Percentiles rank a stretch among this genome's conserved stretches.
phyloP scores from a whole-genome alignment of 345 rosid species.

The Mangifera indica region DNA sequence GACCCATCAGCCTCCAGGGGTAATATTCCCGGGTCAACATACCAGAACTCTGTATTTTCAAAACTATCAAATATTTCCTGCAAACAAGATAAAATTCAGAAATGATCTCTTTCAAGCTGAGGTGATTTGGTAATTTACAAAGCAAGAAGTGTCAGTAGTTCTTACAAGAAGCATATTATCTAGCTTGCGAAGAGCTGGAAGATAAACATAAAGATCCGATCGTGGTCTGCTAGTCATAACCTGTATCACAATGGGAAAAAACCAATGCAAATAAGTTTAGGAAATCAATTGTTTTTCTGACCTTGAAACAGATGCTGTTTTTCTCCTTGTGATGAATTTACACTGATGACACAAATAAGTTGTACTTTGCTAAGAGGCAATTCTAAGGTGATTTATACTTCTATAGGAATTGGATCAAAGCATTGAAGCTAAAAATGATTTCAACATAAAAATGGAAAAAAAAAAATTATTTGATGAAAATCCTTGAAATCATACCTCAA shows the following conservation, averaged over 20 bases:
- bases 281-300: not conserved
- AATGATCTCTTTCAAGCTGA: not conserved
- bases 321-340: not conserved
- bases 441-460: no score
- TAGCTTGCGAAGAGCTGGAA: slow-evolving; percentile 88
- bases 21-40: slow-evolving; percentile 87
- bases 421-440: slow-evolving; percentile 6
- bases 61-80: slow-evolving; percentile 94
- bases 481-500: slow-evolving; percentile 56
- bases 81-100: slow-evolving; percentile 20
- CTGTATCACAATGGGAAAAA: slow-evolving; percentile 42
- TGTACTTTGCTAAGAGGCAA: not conserved
- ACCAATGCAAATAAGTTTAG: slow-evolving; percentile 5
- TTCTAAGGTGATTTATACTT: not conserved
- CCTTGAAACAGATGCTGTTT: no score
- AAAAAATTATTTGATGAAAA: not conserved
- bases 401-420: not conserved
- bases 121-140: slow-evolving; percentile 10
- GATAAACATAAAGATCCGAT: slow-evolving; percentile 82
- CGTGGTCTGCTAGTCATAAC: slow-evolving; percentile 96
- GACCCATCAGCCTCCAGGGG: slow-evolving; percentile 74
- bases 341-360: not conserved
- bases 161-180: slow-evolving; percentile 98
- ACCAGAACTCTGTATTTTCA: slow-evolving; percentile 81
- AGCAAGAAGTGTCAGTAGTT: slow-evolving; percentile 11